phyloP scores from a whole-genome alignment of 768 basidiomycete genomes.

The Suillus brevipes region DNA sequence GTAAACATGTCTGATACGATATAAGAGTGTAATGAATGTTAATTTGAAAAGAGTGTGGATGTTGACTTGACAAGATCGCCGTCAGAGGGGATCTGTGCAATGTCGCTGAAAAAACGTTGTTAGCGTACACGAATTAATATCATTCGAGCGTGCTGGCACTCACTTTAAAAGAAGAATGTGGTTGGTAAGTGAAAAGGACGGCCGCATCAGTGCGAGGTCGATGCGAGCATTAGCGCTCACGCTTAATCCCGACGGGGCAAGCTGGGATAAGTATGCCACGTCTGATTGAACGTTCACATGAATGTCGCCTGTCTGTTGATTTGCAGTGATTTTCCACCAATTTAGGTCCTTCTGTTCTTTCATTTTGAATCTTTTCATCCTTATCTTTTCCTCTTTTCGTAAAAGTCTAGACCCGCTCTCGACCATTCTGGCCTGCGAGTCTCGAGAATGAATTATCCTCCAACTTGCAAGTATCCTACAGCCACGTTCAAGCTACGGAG shows the following conservation, averaged over 20 bases:
- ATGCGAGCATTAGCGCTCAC: background rate
- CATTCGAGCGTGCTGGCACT: background rate
- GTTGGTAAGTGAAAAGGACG: background rate
- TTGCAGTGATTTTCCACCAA: slow-evolving; percentile 3
- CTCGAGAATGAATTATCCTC: background rate
- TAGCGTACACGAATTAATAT: background rate
- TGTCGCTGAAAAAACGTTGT: background rate
- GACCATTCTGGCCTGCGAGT: background rate
- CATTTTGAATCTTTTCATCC: background rate
- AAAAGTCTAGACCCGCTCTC: background rate
- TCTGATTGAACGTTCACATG: background rate
- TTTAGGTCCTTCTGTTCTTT: slow-evolving; percentile 1
- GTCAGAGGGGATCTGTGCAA: background rate
- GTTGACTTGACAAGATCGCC: slow-evolving; percentile 4
- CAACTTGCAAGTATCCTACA: background rate
- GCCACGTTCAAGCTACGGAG: background rate
- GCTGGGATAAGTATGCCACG: background rate
- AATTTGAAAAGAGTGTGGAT: slow-evolving; percentile 31
- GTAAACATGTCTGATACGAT: slow-evolving; percentile 37
- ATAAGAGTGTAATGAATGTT: slow-evolving; percentile 26
- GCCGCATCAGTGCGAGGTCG: background rate
- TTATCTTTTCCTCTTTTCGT: background rate
- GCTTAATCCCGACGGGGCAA: slow-evolving; percentile 1
- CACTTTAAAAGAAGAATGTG: background rate
- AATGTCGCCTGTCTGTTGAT: background rate